Evolutionary conservation across 192 early-diverging fungal genomes (phyloP).

Genomic region (Mortierella claussenii): DNA sequence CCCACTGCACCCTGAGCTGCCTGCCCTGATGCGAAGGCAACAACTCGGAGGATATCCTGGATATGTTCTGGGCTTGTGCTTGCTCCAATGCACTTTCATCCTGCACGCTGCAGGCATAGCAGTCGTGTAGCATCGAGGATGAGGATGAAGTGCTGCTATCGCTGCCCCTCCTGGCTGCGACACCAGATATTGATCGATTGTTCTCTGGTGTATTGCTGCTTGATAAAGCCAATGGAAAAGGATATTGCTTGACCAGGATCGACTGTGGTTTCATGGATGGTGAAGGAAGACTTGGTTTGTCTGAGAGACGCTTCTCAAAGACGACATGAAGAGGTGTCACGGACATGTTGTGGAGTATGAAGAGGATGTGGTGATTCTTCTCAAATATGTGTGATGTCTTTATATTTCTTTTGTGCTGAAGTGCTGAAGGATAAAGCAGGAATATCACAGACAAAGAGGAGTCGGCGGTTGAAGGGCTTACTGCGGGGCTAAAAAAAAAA

Average conservation of each 20-base stretch:
- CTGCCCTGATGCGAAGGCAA: not conserved
- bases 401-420: not conserved
- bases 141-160: conserved; percentile 12
- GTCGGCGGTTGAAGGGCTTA: too few species aligned
- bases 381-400: not conserved
- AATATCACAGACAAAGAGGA: too few species aligned
- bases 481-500: too few species aligned
- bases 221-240: not conserved
- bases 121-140: conserved; percentile 13
- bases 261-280: conserved; percentile 28
- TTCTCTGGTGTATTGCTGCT: not conserved
- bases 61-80: not conserved
- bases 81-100: not conserved
- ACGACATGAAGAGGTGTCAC: conserved; percentile 25
- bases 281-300: conserved; percentile 23
- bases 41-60: conserved; percentile 1
- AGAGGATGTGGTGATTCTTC: too few species aligned
- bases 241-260: conserved; percentile 31
- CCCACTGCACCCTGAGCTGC: conserved; percentile 24
- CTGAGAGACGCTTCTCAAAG: conserved; percentile 36
- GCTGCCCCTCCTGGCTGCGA: conserved; percentile 24
- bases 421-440: not conserved
- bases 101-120: not conserved
- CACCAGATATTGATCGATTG: not conserved
- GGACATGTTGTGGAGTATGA: not conserved